These are phyloP conservation scores for Aleurites moluccanus DNA, from an alignment of 441 rosid species.

Conservation along the genomic window DNA sequence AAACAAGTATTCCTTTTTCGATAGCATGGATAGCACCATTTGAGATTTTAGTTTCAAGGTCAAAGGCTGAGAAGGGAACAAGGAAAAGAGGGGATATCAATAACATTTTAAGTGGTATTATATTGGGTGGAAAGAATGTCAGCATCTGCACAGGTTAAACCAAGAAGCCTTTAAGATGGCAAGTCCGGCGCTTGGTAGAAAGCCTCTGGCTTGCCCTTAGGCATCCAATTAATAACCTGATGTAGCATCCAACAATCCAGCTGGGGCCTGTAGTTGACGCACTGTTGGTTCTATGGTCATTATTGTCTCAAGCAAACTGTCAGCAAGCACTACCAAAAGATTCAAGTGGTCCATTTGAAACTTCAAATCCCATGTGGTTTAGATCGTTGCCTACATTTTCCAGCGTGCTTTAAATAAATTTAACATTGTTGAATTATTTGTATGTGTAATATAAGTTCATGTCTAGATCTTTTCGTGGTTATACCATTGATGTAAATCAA, in stretches of 20 bases:
- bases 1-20: background rate
- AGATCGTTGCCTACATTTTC: background rate
- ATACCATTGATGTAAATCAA: background rate
- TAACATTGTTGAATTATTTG: background rate
- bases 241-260: background rate
- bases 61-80: background rate
- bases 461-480: background rate
- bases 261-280: background rate
- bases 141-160: background rate
- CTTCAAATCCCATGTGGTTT: background rate
- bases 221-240: background rate
- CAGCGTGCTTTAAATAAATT: background rate
- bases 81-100: background rate
- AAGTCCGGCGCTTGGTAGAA: background rate
- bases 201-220: background rate
- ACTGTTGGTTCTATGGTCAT: background rate
- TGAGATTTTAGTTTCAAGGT: background rate
- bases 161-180: background rate
- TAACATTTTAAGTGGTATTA: background rate
- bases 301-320: background rate
- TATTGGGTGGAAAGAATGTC: background rate
- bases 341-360: background rate
- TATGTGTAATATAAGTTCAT: background rate
- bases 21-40: background rate
- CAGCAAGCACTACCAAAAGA: background rate